phyloP scores from a whole-genome alignment of 768 basidiomycete species.

The Omphalotus guepiniiformis region DNA sequence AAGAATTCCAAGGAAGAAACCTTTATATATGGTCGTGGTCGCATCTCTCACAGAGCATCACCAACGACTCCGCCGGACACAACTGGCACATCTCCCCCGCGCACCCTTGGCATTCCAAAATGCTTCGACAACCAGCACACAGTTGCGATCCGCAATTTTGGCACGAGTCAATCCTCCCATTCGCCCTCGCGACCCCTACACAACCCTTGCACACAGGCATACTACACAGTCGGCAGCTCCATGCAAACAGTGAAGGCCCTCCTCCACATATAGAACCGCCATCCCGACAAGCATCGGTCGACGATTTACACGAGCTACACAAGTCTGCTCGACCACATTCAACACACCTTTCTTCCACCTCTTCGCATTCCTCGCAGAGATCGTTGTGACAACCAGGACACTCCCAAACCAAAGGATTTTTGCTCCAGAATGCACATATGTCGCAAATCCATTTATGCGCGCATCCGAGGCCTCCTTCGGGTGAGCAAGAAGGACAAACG shows the following conservation, averaged over 20 bases:
- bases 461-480: constrained; percentile 7
- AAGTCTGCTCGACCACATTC: constrained; percentile 6
- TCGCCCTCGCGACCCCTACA: neutral
- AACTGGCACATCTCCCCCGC: constrained; percentile 9
- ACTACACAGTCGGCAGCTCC: constrained; percentile 6
- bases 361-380: constrained; percentile 7
- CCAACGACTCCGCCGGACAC: constrained; percentile 1
- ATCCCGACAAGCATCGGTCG: neutral
- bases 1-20: too few species aligned
- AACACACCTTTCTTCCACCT: constrained; percentile 2
- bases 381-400: constrained; percentile 8
- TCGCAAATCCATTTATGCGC: constrained; percentile 10
- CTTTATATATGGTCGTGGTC: too few species aligned
- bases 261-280: neutral
- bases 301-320: constrained; percentile 1
- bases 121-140: constrained; percentile 2
- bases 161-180: neutral
- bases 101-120: constrained; percentile 4
- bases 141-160: constrained; percentile 2
- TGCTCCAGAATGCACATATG: constrained; percentile 7
- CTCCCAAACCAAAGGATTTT: constrained; percentile 7
- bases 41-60: constrained; percentile 5
- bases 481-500: constrained; percentile 8
- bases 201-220: constrained; percentile 1
- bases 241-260: neutral